Evolutionary conservation across 306 rosid species (phyloP).

Genomic region (Prinsepia uniflora): DNA sequence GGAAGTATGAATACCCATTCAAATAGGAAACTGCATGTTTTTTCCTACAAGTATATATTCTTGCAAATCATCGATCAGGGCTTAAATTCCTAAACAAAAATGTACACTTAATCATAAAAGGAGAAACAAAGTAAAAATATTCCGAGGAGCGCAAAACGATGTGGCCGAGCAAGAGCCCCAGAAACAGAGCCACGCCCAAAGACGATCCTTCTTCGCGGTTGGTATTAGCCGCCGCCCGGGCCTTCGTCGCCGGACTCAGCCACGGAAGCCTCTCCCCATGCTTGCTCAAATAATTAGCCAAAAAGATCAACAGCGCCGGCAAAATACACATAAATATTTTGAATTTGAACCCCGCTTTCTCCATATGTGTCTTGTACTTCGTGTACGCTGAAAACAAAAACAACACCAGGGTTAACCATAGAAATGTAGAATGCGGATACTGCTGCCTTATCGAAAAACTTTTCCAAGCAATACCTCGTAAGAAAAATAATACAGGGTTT

Average conservation of each 20-base stretch:
- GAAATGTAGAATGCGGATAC: no score
- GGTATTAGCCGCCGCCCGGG: constrained; percentile 2
- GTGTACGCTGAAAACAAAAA: constrained; percentile 49
- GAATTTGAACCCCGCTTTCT: constrained; percentile 27
- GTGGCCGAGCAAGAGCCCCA: constrained; percentile 50
- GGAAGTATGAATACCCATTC: no score
- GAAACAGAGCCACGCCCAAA: constrained; percentile 55
- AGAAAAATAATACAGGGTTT: no score
- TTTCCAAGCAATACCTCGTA: no score
- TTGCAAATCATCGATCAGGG: no score
- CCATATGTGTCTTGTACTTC: constrained; percentile 46
- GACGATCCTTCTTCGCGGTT: constrained; percentile 37
- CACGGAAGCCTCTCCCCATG: constrained; percentile 27
- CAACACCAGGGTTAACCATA: constrained; percentile 38
- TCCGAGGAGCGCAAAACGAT: constrained; percentile 47
- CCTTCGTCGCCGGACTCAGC: constrained; percentile 27
- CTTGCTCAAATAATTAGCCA: constrained; percentile 35
- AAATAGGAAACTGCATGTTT: no score
- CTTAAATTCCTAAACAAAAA: no score
- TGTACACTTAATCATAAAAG: no score
- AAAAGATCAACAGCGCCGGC: constrained; percentile 46
- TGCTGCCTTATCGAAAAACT: no score
- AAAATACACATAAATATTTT: constrained; percentile 42
- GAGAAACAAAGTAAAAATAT: no score
- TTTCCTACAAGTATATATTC: no score